Evolutionary conservation across 768 basidiomycete genomes (phyloP).

Genomic region (Tulasnella sp.): DNA sequence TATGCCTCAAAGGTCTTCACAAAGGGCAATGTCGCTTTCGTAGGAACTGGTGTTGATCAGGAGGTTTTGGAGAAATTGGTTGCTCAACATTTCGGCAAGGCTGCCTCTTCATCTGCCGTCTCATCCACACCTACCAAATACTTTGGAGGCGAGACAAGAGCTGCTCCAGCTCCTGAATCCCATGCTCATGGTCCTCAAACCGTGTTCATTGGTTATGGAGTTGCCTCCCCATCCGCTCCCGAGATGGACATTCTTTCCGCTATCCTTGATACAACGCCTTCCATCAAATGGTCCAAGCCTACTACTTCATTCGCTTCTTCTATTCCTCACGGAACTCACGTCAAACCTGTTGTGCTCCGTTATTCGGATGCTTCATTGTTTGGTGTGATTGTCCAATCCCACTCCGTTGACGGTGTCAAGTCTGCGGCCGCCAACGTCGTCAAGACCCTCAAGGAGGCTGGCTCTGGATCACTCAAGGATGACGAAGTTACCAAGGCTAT

Average conservation of each 20-base stretch:
- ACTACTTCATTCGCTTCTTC: slow-evolving; percentile 51
- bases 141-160: slow-evolving; percentile 79
- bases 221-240: slow-evolving; percentile 46
- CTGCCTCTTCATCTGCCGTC: slow-evolving; percentile 24
- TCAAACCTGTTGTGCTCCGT: slow-evolving; percentile 62
- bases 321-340: slow-evolving; percentile 47
- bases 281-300: slow-evolving; percentile 80
- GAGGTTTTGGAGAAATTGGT: slow-evolving; percentile 57
- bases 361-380: slow-evolving; percentile 89
- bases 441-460: slow-evolving; percentile 43
- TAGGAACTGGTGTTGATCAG: slow-evolving; percentile 78
- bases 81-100: slow-evolving; percentile 48
- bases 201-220: slow-evolving; percentile 79
- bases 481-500: slow-evolving; percentile 72
- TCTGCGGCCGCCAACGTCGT: slow-evolving; percentile 59
- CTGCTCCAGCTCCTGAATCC: slow-evolving; percentile 38
- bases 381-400: slow-evolving; percentile 65
- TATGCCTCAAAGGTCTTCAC: slow-evolving; percentile 64
- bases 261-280: slow-evolving; percentile 61
- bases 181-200: slow-evolving; percentile 44
- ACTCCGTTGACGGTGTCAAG: slow-evolving; percentile 46
- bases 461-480: slow-evolving; percentile 34
- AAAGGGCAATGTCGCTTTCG: slow-evolving; percentile 67
- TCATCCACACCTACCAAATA: slow-evolving; percentile 33
- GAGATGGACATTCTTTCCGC: slow-evolving; percentile 70